Percentiles rank a stretch among this genome's conserved stretches.
Conservation (phyloP, 208 protist genomes). For the Kentomonas sorsogonicus region DNA sequence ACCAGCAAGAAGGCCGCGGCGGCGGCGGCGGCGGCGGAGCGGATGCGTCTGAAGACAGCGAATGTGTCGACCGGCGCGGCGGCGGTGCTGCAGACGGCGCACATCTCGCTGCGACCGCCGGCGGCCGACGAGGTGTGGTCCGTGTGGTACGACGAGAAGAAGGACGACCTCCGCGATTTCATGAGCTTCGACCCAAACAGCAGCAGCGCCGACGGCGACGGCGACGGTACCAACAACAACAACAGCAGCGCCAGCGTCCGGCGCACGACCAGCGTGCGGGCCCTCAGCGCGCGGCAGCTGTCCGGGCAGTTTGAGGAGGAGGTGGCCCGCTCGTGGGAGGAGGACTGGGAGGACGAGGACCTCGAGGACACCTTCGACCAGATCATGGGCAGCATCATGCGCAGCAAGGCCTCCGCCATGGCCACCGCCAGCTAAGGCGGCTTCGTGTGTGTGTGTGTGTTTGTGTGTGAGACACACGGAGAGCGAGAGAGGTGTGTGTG, state of each 20-base stretch:
- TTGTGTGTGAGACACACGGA: too few species aligned
- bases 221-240: not conserved
- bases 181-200: conserved; percentile 74
- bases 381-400: conserved; percentile 78
- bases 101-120: conserved; percentile 43
- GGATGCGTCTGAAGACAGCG: too few species aligned
- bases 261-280: conserved; percentile 49
- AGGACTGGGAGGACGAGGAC: conserved; percentile 91
- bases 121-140: conserved; percentile 74
- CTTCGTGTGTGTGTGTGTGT: too few species aligned
- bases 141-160: conserved; percentile 71
- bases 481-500: not conserved
- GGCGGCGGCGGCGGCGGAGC: conserved; percentile 9
- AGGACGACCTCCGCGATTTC: conserved; percentile 81
- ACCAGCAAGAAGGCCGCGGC: conserved; percentile 6
- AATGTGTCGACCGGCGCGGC: too few species aligned
- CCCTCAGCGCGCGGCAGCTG: conserved; percentile 77
- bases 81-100: conserved; percentile 54
- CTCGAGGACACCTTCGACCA: conserved; percentile 87
- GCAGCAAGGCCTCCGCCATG: conserved; percentile 40
- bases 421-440: conserved; percentile 30
- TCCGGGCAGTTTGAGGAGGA: conserved; percentile 89
- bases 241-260: not conserved
- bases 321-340: conserved; percentile 85
- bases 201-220: not conserved